Evolutionary conservation across 306 rosid genomes (phyloP), one percentile per base, ranked within the genome.

Genomic region (Begonia peltatifolia): DNA sequence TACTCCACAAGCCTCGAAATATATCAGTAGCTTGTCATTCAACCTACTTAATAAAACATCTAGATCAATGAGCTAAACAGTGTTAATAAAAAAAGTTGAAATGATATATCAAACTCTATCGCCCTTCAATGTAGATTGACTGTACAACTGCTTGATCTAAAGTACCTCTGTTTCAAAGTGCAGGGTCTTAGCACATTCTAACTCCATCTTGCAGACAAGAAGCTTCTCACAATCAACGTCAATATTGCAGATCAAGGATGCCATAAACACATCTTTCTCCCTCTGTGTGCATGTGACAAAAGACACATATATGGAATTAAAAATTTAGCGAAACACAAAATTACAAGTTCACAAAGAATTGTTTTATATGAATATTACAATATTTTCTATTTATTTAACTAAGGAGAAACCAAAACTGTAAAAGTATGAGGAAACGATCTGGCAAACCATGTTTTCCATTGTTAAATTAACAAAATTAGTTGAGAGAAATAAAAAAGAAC

Each of bases 201-300:
- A 65, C 52, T 89, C 90, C 56, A 72, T 60, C 71, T 80, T 82
- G 87, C 90, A 83, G 59, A 85, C 79, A 48, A 89, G 64, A 68
- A 64, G 68, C 74, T 76, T 89, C 70, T 79, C 73, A 6, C 87
- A 89, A 53, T 82, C 85, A 64, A 18, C 78, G 63, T 76, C 97
- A 60, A 80, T 71, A 57, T 85, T 85, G 80, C 97, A 89, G 63
- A 89, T 85, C 85, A 89, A 74, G 50, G 97, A 89, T 41, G 80
- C 80, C 90, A 80, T 85, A 70, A 89, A 89, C 74, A 80, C 63
- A 35, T 85, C 85, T 66, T 80, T 83, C 67, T 82, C 87, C 60
- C 72, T 67, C 94, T 82, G 78, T 44, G 52, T 30, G 8, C 38
- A 30, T 30, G 38, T 30, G 8, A 20, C 4, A 20, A 20, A 20